Evolutionary conservation across 257 asterid genomes (phyloP).

Genomic region (Scutellaria galericulata): DNA sequence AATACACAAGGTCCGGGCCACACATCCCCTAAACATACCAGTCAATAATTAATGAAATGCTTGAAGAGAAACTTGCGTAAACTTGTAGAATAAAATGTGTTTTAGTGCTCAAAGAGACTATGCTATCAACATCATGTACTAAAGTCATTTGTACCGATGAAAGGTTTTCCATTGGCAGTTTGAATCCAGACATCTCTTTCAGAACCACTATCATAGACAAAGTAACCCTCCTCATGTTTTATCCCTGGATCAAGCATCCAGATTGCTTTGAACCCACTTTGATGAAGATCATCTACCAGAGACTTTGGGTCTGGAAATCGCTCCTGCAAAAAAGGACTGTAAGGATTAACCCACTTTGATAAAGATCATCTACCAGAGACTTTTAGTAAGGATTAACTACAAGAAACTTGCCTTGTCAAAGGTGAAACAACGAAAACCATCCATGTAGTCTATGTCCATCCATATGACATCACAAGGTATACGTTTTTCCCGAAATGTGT

Average conservation of each 20-base stretch:
- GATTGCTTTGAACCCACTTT: conserved; percentile 87
- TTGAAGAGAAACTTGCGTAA: conserved; percentile 6
- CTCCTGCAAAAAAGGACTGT: conserved; percentile 53
- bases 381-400: conserved; percentile 53
- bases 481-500: conserved; percentile 79
- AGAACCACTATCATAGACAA: conserved; percentile 84
- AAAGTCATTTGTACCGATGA: conserved; percentile 55
- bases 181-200: conserved; percentile 84
- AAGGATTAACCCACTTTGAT: conserved; percentile 59
- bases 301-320: conserved; percentile 83
- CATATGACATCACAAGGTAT: conserved; percentile 99
- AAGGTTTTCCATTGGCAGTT: conserved; percentile 77
- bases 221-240: conserved; percentile 81
- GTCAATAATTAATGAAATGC: conserved; percentile 30
- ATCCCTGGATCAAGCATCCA: conserved; percentile 99
- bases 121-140: not conserved
- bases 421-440: conserved; percentile 95
- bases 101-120: not conserved
- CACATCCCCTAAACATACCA: conserved; percentile 70
- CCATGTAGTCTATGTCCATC: conserved; percentile 99
- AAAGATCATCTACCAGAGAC: conserved; percentile 74
- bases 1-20: conserved; percentile 99
- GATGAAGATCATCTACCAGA: conserved; percentile 76
- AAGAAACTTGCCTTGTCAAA: conserved; percentile 68
- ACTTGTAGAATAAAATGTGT: not conserved